Evolutionary conservation across 2,329 filamentous ascomycete species (phyloP).

Genomic region (Penicillium sp.): DNA sequence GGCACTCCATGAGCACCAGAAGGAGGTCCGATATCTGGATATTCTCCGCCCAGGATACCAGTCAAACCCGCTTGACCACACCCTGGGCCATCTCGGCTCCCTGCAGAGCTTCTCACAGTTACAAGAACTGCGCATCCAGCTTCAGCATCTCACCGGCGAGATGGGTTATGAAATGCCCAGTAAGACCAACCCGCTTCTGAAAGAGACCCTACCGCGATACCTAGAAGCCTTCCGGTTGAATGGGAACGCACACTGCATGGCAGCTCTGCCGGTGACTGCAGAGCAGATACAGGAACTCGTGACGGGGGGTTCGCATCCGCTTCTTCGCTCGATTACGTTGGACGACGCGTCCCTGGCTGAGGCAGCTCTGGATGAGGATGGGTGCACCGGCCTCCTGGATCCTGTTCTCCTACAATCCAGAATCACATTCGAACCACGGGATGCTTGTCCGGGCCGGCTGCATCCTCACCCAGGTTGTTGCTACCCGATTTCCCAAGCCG

Average conservation of each 20-base stretch:
- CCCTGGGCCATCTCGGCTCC: neutral
- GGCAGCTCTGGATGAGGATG: neutral
- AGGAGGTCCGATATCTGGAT: neutral
- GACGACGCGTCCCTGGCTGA: neutral
- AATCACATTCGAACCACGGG: neutral
- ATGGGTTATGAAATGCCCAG: neutral
- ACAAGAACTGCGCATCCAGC: neutral
- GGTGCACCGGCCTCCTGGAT: neutral
- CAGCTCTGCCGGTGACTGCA: neutral
- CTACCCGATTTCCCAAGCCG: neutral
- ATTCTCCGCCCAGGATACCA: neutral
- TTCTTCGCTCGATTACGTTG: neutral
- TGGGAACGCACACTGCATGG: neutral
- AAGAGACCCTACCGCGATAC: neutral
- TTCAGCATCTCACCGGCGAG: neutral
- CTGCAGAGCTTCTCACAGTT: neutral
- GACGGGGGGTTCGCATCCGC: neutral
- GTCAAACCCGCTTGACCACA: neutral
- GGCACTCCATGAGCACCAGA: neutral
- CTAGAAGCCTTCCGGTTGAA: neutral
- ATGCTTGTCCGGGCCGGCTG: neutral
- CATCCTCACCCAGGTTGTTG: neutral
- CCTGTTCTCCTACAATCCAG: neutral
- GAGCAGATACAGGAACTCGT: neutral
- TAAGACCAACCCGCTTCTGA: neutral